These are phyloP conservation scores for Dysphania ambrosioides DNA, from an alignment of 148 eudicot genomes.

Conservation along the genomic window DNA sequence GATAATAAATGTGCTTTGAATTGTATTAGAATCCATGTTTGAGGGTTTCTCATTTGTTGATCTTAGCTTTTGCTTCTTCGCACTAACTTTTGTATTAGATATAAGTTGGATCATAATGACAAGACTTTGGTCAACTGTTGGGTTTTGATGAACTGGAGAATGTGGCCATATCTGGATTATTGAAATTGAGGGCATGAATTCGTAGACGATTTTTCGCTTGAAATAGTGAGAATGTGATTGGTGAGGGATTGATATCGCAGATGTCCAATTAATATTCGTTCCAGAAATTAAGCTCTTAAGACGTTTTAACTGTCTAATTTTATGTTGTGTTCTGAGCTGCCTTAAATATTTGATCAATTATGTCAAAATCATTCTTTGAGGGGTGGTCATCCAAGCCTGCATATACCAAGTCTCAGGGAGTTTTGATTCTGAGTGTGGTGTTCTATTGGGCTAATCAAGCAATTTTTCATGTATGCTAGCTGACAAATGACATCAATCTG, in stretches of 20 bases:
- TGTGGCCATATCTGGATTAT: not conserved
- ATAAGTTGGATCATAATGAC: not conserved
- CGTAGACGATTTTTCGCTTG: not conserved
- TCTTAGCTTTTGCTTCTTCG: not conserved
- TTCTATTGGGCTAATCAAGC: not conserved
- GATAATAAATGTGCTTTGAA: not conserved
- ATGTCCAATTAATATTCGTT: not conserved
- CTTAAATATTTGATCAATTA: not conserved
- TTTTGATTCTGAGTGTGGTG: not conserved
- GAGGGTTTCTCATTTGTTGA: not conserved
- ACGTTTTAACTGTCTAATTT: not conserved
- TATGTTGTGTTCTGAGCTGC: not conserved
- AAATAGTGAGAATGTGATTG: not conserved
- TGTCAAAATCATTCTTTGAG: not conserved
- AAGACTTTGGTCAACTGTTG: not conserved
- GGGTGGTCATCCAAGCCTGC: not conserved
- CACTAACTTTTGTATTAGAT: not conserved
- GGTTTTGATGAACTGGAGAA: not conserved
- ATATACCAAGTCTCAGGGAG: not conserved
- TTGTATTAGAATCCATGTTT: not conserved
- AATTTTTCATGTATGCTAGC: not conserved
- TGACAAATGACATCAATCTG: conserved; percentile 7
- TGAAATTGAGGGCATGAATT: not conserved
- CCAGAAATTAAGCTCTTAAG: not conserved
- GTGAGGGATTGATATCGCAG: not conserved